Evolutionary conservation across 2,329 filamentous ascomycete species (phyloP).

Genomic region (Teratosphaeria nubilosa): DNA sequence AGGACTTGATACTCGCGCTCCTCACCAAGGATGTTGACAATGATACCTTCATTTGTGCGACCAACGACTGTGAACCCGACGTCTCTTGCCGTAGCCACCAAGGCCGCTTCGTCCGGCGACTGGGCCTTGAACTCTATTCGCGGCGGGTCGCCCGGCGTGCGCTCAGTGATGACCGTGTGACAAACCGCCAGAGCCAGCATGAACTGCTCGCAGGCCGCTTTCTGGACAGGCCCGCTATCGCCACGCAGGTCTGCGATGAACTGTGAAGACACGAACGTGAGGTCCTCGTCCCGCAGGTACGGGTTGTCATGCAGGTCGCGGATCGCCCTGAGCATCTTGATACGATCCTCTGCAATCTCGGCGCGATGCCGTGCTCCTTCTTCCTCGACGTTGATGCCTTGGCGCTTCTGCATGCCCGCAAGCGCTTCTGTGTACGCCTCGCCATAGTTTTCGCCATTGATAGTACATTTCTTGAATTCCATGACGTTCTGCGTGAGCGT

Average conservation of each 20-base stretch:
- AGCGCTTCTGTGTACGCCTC: conserved; percentile 97
- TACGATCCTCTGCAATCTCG: conserved; percentile 70
- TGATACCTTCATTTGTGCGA: conserved; percentile 66
- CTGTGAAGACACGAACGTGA: conserved; percentile 88
- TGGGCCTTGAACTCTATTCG: conserved; percentile 94
- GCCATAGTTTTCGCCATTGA: conserved; percentile 93
- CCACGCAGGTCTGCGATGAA: conserved; percentile 77
- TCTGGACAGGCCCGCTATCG: conserved; percentile 65
- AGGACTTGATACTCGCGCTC: conserved; percentile 78
- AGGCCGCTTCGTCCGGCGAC: conserved; percentile 88
- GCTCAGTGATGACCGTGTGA: conserved; percentile 90
- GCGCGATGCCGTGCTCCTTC: conserved; percentile 62
- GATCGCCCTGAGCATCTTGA: conserved; percentile 60
- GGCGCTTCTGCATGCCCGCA: conserved; percentile 85
- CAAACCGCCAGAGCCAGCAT: conserved; percentile 95
- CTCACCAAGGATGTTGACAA: conserved; percentile 76
- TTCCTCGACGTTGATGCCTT: conserved; percentile 76
- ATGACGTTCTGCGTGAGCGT: conserved; percentile 88
- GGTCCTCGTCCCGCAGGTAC: conserved; percentile 76
- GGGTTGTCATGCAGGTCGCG: conserved; percentile 77
- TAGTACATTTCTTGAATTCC: conserved; percentile 98
- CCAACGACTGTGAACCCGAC: conserved; percentile 91
- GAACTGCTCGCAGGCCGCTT: conserved; percentile 70
- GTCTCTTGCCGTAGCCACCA: conserved; percentile 89
- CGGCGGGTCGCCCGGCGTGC: conserved; percentile 77